Conservation (phyloP, 352 stramenopile genomes). For the Pythium sp. region DNA sequence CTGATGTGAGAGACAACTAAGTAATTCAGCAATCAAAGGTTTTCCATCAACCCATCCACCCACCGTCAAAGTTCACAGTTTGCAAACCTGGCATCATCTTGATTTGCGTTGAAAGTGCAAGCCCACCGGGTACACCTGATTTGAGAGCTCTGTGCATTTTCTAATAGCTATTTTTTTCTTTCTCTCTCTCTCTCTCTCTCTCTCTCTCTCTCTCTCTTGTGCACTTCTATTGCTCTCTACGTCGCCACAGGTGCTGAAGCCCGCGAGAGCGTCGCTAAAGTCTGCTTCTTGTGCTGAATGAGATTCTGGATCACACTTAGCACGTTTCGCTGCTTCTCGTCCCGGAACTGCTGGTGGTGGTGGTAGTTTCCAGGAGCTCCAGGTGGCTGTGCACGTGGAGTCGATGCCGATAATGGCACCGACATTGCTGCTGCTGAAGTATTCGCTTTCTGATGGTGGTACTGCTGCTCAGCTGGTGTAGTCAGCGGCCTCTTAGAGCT, state of each 20-base stretch:
- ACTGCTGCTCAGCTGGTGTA: neutral
- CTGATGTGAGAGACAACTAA: constrained; percentile 25
- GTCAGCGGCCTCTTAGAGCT: neutral
- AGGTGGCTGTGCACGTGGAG: neutral
- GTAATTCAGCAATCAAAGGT: neutral
- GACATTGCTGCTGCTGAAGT: neutral
- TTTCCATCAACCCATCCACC: neutral
- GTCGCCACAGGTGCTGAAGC: constrained; percentile 20
- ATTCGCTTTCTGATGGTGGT: neutral
- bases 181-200: neutral
- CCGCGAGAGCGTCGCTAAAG: constrained; percentile 43
- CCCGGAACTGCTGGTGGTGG: constrained; percentile 3
- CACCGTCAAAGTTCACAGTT: neutral
- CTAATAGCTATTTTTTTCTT: no score
- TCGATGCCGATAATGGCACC: neutral
- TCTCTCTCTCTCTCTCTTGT: neutral
- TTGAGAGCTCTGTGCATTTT: no score
- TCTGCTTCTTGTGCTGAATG: constrained; percentile 78
- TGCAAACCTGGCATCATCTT: neutral
- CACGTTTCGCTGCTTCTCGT: constrained; percentile 65
- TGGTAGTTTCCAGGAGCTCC: neutral
- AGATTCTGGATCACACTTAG: constrained; percentile 74
- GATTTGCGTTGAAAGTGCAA: neutral
- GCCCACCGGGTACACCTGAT: no score
- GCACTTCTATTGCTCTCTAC: constrained; percentile 6